phyloP scores from a whole-genome alignment of 768 basidiomycete genomes.

The Pulveroboletus sp. region DNA sequence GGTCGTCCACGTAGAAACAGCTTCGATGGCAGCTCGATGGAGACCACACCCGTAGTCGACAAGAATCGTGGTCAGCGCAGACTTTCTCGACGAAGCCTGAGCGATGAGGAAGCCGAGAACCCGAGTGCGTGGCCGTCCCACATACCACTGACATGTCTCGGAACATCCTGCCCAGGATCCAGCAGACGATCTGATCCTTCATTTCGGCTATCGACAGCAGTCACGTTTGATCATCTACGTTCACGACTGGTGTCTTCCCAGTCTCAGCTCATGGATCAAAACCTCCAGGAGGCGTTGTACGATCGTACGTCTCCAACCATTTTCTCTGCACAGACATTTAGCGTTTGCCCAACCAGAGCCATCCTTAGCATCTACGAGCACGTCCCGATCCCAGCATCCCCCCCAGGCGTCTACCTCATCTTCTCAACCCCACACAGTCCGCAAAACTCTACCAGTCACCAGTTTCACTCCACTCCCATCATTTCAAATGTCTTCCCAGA shows the following conservation, averaged over 20 bases:
- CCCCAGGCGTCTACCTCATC: slow-evolving; percentile 31
- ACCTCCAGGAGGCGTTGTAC: slow-evolving; percentile 29
- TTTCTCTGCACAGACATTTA: neutral
- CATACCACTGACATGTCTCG: slow-evolving; percentile 7
- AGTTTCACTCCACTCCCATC: slow-evolving; percentile 54
- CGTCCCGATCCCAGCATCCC: slow-evolving; percentile 14
- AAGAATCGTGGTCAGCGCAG: slow-evolving; percentile 43
- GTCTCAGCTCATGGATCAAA: slow-evolving; percentile 37
- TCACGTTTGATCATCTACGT: slow-evolving; percentile 45
- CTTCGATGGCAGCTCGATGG: slow-evolving; percentile 58
- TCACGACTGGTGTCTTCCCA: slow-evolving; percentile 41
- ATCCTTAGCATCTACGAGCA: slow-evolving; percentile 14
- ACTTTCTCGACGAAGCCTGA: slow-evolving; percentile 56
- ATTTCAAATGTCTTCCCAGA: slow-evolving; percentile 53
- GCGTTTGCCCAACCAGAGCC: slow-evolving; percentile 10
- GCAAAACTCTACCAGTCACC: slow-evolving; percentile 44
- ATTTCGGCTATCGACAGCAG: slow-evolving; percentile 42
- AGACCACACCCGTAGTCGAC: slow-evolving; percentile 46
- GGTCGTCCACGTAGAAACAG: slow-evolving; percentile 51
- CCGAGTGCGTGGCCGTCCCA: slow-evolving; percentile 40
- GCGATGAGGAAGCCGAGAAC: slow-evolving; percentile 66
- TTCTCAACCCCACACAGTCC: slow-evolving; percentile 39
- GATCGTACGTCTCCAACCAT: slow-evolving; percentile 33
- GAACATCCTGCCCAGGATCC: slow-evolving; percentile 18
- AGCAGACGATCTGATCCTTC: slow-evolving; percentile 33